Conservation (phyloP, 2,329 filamentous ascomycete species). For the Orbilia ellipsospora region DNA sequence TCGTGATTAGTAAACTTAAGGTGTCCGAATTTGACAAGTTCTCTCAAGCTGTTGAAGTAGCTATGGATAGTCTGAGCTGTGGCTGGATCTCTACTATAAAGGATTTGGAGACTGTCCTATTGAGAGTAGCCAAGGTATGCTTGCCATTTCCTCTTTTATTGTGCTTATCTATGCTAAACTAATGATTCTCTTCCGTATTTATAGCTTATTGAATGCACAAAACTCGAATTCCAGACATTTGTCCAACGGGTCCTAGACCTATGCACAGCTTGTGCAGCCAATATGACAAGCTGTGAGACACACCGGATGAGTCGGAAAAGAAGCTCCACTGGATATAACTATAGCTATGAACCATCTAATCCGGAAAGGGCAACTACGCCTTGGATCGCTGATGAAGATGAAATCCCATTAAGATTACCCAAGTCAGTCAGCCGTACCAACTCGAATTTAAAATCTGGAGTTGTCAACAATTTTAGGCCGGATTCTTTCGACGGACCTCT, state of each 20-base stretch:
- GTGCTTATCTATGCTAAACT: not conserved
- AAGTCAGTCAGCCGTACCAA: not conserved
- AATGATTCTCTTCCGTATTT: not conserved
- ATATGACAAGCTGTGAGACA: slow-evolving; percentile 38
- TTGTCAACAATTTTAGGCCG: not conserved
- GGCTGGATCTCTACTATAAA: slow-evolving; percentile 50
- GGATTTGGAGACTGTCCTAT: slow-evolving; percentile 21
- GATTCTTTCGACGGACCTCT: slow-evolving; percentile 1
- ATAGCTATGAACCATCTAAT: slow-evolving; percentile 9
- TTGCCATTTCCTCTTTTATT: not conserved
- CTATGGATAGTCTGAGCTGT: slow-evolving; percentile 44
- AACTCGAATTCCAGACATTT: slow-evolving; percentile 35
- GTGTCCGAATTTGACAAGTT: slow-evolving; percentile 23
- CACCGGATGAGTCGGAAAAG: slow-evolving; percentile 27
- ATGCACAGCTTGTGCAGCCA: slow-evolving; percentile 41
- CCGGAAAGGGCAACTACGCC: slow-evolving; percentile 6
- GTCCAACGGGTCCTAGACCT: slow-evolving; percentile 35
- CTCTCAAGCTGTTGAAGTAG: slow-evolving; percentile 33
- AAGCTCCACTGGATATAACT: slow-evolving; percentile 12
- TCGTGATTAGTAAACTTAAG: slow-evolving; percentile 40
- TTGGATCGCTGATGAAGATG: slow-evolving; percentile 49
- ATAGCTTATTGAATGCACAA: slow-evolving; percentile 47
- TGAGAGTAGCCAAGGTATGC: slow-evolving; percentile 41
- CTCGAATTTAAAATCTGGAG: slow-evolving; percentile 12
- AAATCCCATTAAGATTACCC: slow-evolving; percentile 29